phyloP scores from a whole-genome alignment of 2,329 filamentous ascomycete species.

The Trichoderma cornu-damae region DNA sequence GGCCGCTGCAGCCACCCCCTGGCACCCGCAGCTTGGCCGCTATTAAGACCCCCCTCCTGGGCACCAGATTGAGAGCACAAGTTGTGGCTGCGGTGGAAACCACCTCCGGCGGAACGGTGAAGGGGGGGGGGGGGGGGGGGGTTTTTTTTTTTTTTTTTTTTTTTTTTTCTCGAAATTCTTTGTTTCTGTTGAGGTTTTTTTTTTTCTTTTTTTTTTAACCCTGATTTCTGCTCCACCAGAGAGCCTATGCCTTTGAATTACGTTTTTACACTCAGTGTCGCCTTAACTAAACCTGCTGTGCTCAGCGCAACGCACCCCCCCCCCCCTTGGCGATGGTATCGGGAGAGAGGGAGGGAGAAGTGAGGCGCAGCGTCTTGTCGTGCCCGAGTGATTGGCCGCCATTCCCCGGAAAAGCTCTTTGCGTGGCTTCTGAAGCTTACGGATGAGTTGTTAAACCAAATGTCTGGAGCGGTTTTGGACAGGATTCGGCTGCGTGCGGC shows the following conservation, averaged over 20 bases:
- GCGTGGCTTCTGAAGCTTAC: neutral
- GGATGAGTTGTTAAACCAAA: neutral
- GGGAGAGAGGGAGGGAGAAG: too few relatives aligned
- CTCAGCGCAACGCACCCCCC: neutral
- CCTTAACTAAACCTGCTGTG: neutral
- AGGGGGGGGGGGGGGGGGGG: neutral
- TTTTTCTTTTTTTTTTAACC: too few relatives aligned
- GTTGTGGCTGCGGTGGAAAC: conserved; percentile 15
- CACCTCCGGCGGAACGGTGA: conserved; percentile 4
- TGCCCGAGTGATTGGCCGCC: conserved; percentile 33
- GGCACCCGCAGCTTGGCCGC: neutral
- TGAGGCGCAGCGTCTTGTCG: conserved; percentile 29
- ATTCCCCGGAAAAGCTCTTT: conserved; percentile 20
- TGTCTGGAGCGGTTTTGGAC: neutral
- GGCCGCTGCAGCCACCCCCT: conserved; percentile 8
- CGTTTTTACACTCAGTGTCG: neutral
- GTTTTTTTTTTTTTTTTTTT: conserved; percentile 2
- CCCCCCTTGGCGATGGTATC: conserved; percentile 18
- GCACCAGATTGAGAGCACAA: conserved; percentile 10
- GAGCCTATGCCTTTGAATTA: neutral
- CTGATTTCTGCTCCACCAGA: conserved; percentile 1
- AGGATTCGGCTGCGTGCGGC: conserved; percentile 1
- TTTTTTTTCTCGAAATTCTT: neutral
- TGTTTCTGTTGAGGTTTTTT: neutral
- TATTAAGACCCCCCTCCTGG: conserved; percentile 4